Conservation (phyloP, 352 stramenopile species). For the Globisporangium recalcitrans region DNA sequence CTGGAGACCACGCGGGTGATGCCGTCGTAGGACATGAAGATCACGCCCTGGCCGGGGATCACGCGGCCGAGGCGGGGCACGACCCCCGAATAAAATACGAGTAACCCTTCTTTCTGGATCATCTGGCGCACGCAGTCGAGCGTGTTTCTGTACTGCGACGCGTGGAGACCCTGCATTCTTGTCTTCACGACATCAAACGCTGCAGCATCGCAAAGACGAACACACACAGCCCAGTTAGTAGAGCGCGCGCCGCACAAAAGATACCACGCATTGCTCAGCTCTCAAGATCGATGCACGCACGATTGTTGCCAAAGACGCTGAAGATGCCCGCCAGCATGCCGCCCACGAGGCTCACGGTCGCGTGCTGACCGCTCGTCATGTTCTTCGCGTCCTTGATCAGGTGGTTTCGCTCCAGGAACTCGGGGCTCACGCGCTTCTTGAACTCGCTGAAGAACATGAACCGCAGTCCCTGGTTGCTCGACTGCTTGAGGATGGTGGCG, state of each 20-base stretch:
- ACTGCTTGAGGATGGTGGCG: constrained; percentile 93
- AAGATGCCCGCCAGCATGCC: constrained; percentile 96
- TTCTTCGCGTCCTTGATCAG: constrained; percentile 73
- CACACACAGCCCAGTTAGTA: not conserved
- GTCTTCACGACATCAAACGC: constrained; percentile 92
- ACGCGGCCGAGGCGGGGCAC: constrained; percentile 91
- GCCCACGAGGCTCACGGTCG: constrained; percentile 89
- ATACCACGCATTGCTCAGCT: not conserved
- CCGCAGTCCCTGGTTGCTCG: constrained; percentile 93
- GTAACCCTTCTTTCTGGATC: constrained; percentile 66
- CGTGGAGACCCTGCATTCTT: constrained; percentile 74
- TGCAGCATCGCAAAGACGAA: constrained; percentile 10
- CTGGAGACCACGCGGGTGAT: constrained; percentile 54
- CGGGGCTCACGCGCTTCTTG: constrained; percentile 65
- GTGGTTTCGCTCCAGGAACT: constrained; percentile 40
- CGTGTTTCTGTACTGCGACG: constrained; percentile 74
- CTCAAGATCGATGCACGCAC: constrained; percentile 42
- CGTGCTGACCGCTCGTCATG: constrained; percentile 58
- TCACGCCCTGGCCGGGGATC: constrained; percentile 96
- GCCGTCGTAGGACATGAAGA: constrained; percentile 93
- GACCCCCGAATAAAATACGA: constrained; percentile 91
- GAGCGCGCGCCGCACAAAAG: not conserved
- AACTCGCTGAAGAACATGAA: constrained; percentile 98
- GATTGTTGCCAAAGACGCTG: constrained; percentile 96
- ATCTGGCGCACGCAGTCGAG: constrained; percentile 84